Evolutionary conservation across 495 filamentous ascomycete genomes (phyloP).

Genomic region (Daldinia decipiens): DNA sequence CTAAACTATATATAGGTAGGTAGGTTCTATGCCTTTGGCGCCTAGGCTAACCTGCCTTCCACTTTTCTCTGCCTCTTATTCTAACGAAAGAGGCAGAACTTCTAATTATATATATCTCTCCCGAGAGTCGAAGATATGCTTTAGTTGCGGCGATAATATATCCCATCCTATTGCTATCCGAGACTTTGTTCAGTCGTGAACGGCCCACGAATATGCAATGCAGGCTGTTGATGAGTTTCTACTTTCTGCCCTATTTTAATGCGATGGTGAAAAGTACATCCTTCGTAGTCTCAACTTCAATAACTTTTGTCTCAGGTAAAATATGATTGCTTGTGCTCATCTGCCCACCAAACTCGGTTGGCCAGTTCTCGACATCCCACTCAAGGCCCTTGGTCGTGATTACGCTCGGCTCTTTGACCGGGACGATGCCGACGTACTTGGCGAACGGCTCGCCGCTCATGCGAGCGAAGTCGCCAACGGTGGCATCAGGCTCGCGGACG

Average conservation of each 20-base stretch:
- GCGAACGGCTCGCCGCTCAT: slow-evolving; percentile 55
- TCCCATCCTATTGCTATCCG: too few relatives aligned
- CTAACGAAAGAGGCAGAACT: neutral
- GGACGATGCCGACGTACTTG: slow-evolving; percentile 85
- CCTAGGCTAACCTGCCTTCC: slow-evolving; percentile 1
- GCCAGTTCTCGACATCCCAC: slow-evolving; percentile 88
- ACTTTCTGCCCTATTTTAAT: slow-evolving; percentile 50
- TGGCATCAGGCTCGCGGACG: slow-evolving; percentile 58
- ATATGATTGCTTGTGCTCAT: slow-evolving; percentile 96
- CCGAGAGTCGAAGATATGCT: neutral
- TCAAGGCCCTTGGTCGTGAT: slow-evolving; percentile 84
- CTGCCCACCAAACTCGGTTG: slow-evolving; percentile 81
- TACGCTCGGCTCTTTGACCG: slow-evolving; percentile 73
- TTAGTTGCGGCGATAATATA: neutral
- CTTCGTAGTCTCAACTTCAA: slow-evolving; percentile 70
- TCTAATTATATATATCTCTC: neutral
- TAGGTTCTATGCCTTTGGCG: slow-evolving; percentile 3
- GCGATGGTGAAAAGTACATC: slow-evolving; percentile 90
- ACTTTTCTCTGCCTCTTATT: neutral
- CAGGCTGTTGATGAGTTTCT: neutral
- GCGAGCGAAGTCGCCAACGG: slow-evolving; percentile 53
- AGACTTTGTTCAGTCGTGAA: too few relatives aligned
- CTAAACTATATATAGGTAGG: slow-evolving; percentile 5
- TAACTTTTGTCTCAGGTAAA: slow-evolving; percentile 56
- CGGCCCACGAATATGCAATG: neutral